Evolutionary conservation across 768 basidiomycete species (phyloP).

Genomic region (Termitomyces sp.): DNA sequence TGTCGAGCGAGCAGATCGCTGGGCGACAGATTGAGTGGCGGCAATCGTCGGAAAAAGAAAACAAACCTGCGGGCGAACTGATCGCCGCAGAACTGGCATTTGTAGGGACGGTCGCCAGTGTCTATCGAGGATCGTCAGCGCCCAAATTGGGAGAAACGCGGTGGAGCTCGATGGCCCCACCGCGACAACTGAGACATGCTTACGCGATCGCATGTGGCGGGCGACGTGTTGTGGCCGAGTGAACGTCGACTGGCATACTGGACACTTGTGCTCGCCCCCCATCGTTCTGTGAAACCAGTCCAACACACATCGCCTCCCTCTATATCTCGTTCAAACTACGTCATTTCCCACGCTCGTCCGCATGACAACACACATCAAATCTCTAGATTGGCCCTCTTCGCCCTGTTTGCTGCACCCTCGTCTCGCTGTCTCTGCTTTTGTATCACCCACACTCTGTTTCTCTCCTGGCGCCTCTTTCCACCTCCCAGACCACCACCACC

Average conservation of each 20-base stretch:
- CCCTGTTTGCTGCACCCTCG: neutral
- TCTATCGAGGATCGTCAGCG: slow-evolving; percentile 35
- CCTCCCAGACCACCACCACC: neutral
- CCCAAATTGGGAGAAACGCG: slow-evolving; percentile 6
- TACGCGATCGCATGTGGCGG: slow-evolving; percentile 87
- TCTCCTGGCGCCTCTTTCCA: neutral
- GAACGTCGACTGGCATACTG: slow-evolving; percentile 83
- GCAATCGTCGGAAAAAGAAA: neutral
- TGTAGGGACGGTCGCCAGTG: slow-evolving; percentile 87
- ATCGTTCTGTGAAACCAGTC: slow-evolving; percentile 30
- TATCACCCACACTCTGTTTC: neutral
- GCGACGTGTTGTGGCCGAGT: slow-evolving; percentile 89
- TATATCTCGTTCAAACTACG: neutral
- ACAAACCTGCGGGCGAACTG: slow-evolving; percentile 79
- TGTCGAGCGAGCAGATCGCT: slow-evolving; percentile 85
- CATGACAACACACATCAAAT: neutral
- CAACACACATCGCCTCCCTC: neutral
- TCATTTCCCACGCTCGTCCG: neutral
- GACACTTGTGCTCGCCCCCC: slow-evolving; percentile 84
- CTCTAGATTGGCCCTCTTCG: neutral
- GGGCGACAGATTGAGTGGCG: neutral
- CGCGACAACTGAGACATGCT: slow-evolving; percentile 25
- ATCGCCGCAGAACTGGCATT: slow-evolving; percentile 83
- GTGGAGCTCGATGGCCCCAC: slow-evolving; percentile 15
- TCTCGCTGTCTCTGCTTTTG: no score